Conservation (phyloP, 768 basidiomycete genomes). For the Termitomyces sp. region DNA sequence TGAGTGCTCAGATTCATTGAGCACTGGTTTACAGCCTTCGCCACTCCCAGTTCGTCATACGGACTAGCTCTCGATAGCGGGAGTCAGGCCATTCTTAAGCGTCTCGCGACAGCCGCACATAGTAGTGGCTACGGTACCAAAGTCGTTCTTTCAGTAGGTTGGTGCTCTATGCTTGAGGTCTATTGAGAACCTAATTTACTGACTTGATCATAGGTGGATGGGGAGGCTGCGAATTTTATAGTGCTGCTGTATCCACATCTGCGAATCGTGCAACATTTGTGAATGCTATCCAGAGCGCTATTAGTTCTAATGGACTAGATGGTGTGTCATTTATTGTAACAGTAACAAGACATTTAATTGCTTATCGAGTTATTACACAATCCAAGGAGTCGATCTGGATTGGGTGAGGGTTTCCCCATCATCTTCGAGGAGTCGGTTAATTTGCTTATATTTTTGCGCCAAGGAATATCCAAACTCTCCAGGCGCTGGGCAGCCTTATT, state of each 20-base stretch:
- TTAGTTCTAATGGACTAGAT: slow-evolving; percentile 58
- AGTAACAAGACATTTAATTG: not conserved
- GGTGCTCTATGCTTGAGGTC: slow-evolving; percentile 20
- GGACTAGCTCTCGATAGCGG: slow-evolving; percentile 47
- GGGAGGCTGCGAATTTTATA: slow-evolving; percentile 67
- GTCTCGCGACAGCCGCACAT: slow-evolving; percentile 53
- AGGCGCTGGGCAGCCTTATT: slow-evolving; percentile 59
- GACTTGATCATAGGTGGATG: slow-evolving; percentile 48
- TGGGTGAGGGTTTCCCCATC: slow-evolving; percentile 37
- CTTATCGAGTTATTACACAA: not conserved
- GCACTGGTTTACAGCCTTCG: slow-evolving; percentile 48
- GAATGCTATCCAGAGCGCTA: slow-evolving; percentile 46
- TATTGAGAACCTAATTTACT: slow-evolving; percentile 6
- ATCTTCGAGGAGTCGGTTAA: not conserved
- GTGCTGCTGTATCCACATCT: slow-evolving; percentile 47
- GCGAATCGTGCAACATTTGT: slow-evolving; percentile 52
- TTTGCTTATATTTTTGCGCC: not conserved
- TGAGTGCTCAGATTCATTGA: not conserved
- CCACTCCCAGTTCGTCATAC: slow-evolving; percentile 54
- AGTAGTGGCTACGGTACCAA: slow-evolving; percentile 54
- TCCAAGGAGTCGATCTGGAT: slow-evolving; percentile 40
- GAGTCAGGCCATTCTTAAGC: slow-evolving; percentile 44
- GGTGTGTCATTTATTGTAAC: slow-evolving; percentile 26
- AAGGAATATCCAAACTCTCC: slow-evolving; percentile 66
- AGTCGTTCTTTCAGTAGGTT: slow-evolving; percentile 63